These are phyloP conservation scores for Epichloe amarillans DNA, from an alignment of 2,329 filamentous ascomycete genomes.

Conservation along the genomic window DNA sequence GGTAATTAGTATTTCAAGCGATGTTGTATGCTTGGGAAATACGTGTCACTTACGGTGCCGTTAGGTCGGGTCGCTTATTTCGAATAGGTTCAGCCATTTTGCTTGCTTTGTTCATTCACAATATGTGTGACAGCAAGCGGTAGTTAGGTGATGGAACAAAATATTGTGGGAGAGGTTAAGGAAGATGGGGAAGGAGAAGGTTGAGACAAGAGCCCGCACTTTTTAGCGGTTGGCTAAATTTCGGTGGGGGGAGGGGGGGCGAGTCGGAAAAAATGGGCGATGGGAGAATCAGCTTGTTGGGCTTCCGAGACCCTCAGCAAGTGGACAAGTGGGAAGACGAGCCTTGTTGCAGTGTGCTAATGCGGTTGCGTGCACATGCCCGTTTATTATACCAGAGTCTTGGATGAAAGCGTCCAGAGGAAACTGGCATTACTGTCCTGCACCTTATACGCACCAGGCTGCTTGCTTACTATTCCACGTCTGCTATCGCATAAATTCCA, in stretches of 20 bases:
- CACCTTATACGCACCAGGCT: not conserved
- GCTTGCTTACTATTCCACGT: not conserved
- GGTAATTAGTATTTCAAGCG: slow-evolving; percentile 23
- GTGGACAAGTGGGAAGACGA: not conserved
- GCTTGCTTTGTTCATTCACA: slow-evolving; percentile 14
- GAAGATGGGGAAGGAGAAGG: slow-evolving; percentile 18
- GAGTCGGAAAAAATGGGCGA: slow-evolving; percentile 19
- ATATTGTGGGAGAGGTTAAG: slow-evolving; percentile 13
- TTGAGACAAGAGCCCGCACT: slow-evolving; percentile 18
- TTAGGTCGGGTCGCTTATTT: slow-evolving; percentile 45
- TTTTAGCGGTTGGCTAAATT: slow-evolving; percentile 25
- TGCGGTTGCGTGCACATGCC: not conserved
- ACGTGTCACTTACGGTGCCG: slow-evolving; percentile 41
- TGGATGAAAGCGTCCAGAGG: not conserved
- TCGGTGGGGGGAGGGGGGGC: slow-evolving; percentile 25
- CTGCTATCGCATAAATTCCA: not conserved
- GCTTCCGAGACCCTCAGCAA: slow-evolving; percentile 7
- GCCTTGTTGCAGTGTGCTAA: not conserved
- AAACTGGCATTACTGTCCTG: not conserved
- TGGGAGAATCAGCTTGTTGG: slow-evolving; percentile 18
- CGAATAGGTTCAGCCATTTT: slow-evolving; percentile 51
- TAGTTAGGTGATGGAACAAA: slow-evolving; percentile 16
- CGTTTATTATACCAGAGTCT: not conserved
- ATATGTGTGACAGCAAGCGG: slow-evolving; percentile 8
- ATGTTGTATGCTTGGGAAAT: slow-evolving; percentile 7